phyloP scores from a whole-genome alignment of 2,329 filamentous ascomycete species.

The Pestalotiopsis sp. region DNA sequence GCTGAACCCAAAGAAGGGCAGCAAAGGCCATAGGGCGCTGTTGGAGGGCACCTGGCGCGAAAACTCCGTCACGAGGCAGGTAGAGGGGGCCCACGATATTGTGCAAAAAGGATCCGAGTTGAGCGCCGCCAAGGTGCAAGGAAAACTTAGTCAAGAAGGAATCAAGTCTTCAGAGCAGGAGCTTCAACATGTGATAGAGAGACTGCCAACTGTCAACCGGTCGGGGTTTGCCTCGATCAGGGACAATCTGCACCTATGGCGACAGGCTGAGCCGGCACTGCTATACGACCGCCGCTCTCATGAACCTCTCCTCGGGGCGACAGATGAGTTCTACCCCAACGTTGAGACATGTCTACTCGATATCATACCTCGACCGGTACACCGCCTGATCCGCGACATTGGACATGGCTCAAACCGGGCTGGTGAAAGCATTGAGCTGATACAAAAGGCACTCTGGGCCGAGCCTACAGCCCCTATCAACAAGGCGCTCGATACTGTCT shows the following conservation, averaged over 20 bases:
- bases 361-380: constrained; percentile 61
- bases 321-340: constrained; percentile 69
- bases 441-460: constrained; percentile 45
- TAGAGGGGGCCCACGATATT: constrained; percentile 11
- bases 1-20: neutral
- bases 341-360: constrained; percentile 63
- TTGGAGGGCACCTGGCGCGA: constrained; percentile 22
- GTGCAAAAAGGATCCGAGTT: constrained; percentile 15
- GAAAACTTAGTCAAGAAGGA: constrained; percentile 19
- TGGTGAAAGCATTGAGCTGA: constrained; percentile 56
- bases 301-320: constrained; percentile 65
- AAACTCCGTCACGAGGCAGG: constrained; percentile 21
- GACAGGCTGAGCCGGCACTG: constrained; percentile 54
- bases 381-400: constrained; percentile 49
- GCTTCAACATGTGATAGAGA: neutral
- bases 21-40: neutral
- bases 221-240: constrained; percentile 42
- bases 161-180: constrained; percentile 31
- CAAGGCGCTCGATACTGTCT: constrained; percentile 53
- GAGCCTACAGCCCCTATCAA: constrained; percentile 37
- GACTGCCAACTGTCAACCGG: constrained; percentile 33
- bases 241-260: constrained; percentile 58
- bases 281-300: constrained; percentile 71
- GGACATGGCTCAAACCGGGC: constrained; percentile 41
- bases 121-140: constrained; percentile 15